These are phyloP conservation scores for Pedinophyceae sp. DNA, from an alignment of 139 green algal species.

Conservation along the genomic window DNA sequence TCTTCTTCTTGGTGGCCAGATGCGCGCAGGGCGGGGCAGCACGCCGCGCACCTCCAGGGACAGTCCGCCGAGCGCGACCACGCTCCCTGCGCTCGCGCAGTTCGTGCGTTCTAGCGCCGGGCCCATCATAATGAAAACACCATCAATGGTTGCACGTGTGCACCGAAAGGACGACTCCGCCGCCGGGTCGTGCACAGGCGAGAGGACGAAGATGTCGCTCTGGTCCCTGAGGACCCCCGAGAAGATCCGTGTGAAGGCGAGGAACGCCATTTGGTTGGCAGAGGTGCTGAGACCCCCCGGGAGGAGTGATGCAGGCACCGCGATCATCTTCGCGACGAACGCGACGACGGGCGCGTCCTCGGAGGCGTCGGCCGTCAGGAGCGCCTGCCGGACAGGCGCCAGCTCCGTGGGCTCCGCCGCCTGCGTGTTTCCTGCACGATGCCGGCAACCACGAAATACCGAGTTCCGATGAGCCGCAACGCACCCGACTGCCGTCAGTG, in stretches of 20 bases:
- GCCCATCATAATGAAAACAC: conserved; percentile 96
- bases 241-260: conserved; percentile 85
- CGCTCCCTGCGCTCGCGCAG: conserved; percentile 72
- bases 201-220: conserved; percentile 60
- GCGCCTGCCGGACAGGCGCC: conserved; percentile 10
- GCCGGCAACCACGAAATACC: no score
- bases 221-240: conserved; percentile 36
- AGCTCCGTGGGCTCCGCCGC: conserved; percentile 3
- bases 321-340: conserved; percentile 90
- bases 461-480: no score
- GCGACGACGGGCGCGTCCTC: conserved; percentile 47
- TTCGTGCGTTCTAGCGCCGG: conserved; percentile 44
- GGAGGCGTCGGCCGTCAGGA: conserved; percentile 18
- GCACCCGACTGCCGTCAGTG: no score
- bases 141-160: no score
- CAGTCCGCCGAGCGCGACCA: conserved; percentile 72
- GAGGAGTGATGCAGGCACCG: conserved; percentile 42
- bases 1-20: no score
- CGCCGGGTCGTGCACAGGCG: conserved; percentile 47
- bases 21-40: no score
- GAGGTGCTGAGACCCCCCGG: no score
- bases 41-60: no score
- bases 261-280: conserved; percentile 48
- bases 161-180: no score
- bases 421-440: no score